Evolutionary conservation across 1,284 basidiomycete genomes (phyloP), one percentile per base, ranked within the genome.

Genomic region (Mycena sp.): DNA sequence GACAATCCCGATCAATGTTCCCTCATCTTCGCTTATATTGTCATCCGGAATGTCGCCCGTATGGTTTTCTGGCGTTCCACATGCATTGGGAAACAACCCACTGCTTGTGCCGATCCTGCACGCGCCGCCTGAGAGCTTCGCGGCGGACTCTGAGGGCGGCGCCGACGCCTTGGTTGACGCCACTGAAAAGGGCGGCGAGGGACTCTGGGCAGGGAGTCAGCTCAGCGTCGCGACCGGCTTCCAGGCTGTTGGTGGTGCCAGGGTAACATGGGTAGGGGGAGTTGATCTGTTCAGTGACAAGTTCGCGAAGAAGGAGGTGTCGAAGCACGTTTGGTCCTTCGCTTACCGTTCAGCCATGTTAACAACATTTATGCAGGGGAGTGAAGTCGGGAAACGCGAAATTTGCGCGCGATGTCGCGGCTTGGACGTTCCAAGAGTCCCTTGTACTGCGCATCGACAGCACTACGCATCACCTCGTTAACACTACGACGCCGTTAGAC

Each of bases 361-460:
- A 14, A 35, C n/a, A 26, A 37, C 14, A 23, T 28, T 16, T 1
- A 3, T 9, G 7, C 61, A 88, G 87, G 57, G 88, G 88, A 17
- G 78, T 82, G 14, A 81, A 84, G 63, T 88, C 90, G 1, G 93
- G 91, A 14, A 99, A 99, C 75, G 78, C 81, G 16, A 86, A 86
- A 44, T 91, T 98, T 61, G 84, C 83, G 3, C 77, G 82, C 48
- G 94, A 97, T 70, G 76, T 99, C 52, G 85, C 90, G 2, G 85
- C 87, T 19, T 99, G 97, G 97, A 86, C 91, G 2, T 98, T 99
- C 88, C 93, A 96, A 72, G 93, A 98, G 77, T 85, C 86, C 0
- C 84, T 88, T 6, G 93, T 95, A 7, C 81, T 98, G 50, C 88
- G 94, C 26, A 88, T 98, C 63, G 89, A 94, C 65, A 81, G 79